Evolutionary conservation across 768 basidiomycete genomes (phyloP).

Genomic region (Hypholoma sublateritium): DNA sequence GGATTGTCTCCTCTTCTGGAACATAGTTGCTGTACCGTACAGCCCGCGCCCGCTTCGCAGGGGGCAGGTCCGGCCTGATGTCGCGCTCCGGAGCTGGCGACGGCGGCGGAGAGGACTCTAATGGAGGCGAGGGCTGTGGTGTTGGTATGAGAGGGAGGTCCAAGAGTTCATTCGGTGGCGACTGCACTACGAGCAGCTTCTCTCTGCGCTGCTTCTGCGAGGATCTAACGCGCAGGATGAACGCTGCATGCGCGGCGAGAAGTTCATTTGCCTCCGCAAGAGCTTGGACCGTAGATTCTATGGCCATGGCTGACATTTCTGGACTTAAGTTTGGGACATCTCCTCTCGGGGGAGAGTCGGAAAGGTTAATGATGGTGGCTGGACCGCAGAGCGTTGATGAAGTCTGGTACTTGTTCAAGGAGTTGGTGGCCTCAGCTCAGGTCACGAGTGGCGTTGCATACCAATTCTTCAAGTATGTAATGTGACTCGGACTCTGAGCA

Average conservation of each 20-base stretch:
- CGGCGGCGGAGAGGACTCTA: constrained; percentile 48
- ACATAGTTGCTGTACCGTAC: constrained; percentile 80
- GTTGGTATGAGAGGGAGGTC: constrained; percentile 59
- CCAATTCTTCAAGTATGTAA: no score
- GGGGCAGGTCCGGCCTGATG: constrained; percentile 44
- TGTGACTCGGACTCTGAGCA: no score
- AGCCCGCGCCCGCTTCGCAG: constrained; percentile 72
- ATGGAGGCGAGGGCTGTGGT: constrained; percentile 52
- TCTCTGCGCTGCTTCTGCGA: constrained; percentile 59
- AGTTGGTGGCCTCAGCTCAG: no score
- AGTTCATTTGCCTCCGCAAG: constrained; percentile 64
- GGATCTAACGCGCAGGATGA: constrained; percentile 54
- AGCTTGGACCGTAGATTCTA: constrained; percentile 44
- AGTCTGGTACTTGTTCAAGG: no score
- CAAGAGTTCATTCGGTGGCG: constrained; percentile 55
- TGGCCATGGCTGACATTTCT: constrained; percentile 7
- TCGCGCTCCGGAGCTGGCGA: constrained; percentile 31
- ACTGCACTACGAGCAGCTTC: constrained; percentile 52
- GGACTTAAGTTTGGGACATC: not conserved
- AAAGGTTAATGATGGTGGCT: no score
- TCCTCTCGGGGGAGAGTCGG: no score
- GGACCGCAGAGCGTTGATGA: no score
- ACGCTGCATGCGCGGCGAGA: constrained; percentile 58
- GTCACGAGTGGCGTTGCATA: no score
- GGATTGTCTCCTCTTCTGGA: constrained; percentile 92